Conservation (phyloP, 2,329 filamentous ascomycete species). For the Plectosphaerella sp. region DNA sequence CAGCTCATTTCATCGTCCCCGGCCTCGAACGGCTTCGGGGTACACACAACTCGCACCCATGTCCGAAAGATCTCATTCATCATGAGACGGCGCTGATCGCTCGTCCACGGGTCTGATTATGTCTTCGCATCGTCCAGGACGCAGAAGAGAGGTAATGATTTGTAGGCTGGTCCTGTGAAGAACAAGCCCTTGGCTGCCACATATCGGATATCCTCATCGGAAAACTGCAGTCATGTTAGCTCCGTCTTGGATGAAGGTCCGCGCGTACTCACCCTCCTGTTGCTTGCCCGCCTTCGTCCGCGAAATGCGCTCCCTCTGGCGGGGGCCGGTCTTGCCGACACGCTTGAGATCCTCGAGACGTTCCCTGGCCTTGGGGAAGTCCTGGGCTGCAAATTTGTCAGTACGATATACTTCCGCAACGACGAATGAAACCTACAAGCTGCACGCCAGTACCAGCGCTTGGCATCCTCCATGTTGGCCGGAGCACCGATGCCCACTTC, state of each 20-base stretch:
- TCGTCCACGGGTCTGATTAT: no score
- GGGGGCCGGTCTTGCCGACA: conserved; percentile 60
- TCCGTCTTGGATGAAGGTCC: no score
- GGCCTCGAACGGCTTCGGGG: no score
- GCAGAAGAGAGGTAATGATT: no score
- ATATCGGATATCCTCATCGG: not conserved
- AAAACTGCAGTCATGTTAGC: not conserved
- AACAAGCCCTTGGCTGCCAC: no score
- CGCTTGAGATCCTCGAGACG: conserved; percentile 88
- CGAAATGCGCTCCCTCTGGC: conserved; percentile 73
- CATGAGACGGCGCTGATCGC: no score
- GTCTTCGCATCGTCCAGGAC: no score
- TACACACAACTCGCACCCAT: no score
- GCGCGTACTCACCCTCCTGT: conserved; percentile 76
- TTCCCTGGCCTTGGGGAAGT: conserved; percentile 89
- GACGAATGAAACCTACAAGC: conserved; percentile 65
- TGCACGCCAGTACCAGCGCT: conserved; percentile 96
- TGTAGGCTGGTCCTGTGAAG: no score
- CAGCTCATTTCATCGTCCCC: no score
- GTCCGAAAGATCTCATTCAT: no score
- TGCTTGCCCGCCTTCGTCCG: conserved; percentile 77
- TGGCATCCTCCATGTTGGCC: conserved; percentile 87
- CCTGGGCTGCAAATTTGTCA: conserved; percentile 63
- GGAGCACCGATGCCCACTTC: conserved; percentile 89
- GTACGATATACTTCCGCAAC: conserved; percentile 9